Percentiles rank a stretch among this genome's conserved stretches.
Conservation (phyloP, 2,329 filamentous ascomycete species). For the Colletotrichum sp. region DNA sequence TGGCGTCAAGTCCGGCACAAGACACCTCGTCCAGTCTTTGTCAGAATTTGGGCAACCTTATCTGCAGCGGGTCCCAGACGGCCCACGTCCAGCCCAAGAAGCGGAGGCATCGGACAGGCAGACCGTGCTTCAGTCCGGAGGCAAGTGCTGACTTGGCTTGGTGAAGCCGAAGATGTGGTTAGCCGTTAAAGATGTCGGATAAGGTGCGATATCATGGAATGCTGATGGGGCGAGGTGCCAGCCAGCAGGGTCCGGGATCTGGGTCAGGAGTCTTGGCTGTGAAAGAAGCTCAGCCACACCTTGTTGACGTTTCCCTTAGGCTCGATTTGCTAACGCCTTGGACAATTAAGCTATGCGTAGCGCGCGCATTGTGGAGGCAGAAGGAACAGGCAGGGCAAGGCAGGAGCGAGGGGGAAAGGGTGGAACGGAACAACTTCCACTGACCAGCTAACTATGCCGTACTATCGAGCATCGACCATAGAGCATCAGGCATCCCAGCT, state of each 20-base stretch:
- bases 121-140: not conserved
- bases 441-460: not conserved
- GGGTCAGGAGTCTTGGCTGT: not conserved
- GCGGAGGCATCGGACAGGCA: not conserved
- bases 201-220: not conserved
- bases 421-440: not conserved
- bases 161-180: not conserved
- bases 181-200: not conserved
- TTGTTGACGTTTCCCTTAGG: not conserved
- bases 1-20: not conserved
- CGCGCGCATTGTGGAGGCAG: not conserved
- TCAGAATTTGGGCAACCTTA: slow-evolving; percentile 9
- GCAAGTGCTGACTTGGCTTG: not conserved
- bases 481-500: not conserved
- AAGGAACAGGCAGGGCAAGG: not conserved
- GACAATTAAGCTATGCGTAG: not conserved
- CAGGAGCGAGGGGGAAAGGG: not conserved
- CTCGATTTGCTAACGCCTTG: not conserved
- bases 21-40: slow-evolving; percentile 1
- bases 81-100: not conserved
- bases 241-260: not conserved
- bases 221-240: not conserved
- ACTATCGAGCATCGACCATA: not conserved
- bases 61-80: not conserved
- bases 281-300: slow-evolving; percentile 3